Percentiles rank a stretch among this genome's conserved stretches.
Evolutionary conservation across 2,329 filamentous ascomycete species (phyloP).

Genomic region (Phialophora chinensis): DNA sequence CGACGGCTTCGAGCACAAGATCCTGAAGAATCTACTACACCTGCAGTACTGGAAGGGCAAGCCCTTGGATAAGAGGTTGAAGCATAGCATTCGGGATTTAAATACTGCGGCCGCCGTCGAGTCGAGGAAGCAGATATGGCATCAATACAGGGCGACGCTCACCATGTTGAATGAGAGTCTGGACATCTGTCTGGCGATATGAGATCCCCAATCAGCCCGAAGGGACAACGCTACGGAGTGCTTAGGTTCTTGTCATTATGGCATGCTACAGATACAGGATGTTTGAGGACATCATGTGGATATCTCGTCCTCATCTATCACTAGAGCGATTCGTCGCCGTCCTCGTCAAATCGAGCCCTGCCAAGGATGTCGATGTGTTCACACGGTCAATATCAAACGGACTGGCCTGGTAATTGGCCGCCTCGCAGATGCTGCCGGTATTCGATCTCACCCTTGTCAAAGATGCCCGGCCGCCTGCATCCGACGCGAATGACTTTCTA

Average conservation of each 20-base stretch:
- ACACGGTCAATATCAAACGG: constrained; percentile 46
- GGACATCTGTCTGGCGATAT: constrained; percentile 49
- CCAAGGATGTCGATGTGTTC: constrained; percentile 42
- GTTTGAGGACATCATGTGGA: background rate
- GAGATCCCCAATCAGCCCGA: background rate
- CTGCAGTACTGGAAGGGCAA: constrained; percentile 52
- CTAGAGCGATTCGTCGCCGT: constrained; percentile 27
- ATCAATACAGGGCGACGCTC: constrained; percentile 54
- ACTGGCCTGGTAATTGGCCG: constrained; percentile 41
- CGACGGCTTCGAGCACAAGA: constrained; percentile 54
- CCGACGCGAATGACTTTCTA: constrained; percentile 20
- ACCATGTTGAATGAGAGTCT: constrained; percentile 56
- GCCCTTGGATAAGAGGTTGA: constrained; percentile 42
- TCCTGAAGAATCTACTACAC: constrained; percentile 53
- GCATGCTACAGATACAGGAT: background rate
- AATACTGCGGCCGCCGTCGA: constrained; percentile 40
- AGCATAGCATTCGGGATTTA: constrained; percentile 34
- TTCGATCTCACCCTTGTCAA: constrained; percentile 29
- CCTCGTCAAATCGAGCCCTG: constrained; percentile 33
- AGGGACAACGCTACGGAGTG: background rate
- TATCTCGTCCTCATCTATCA: constrained; percentile 2
- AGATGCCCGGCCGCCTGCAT: constrained; percentile 17
- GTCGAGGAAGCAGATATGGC: constrained; percentile 45
- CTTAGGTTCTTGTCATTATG: background rate
- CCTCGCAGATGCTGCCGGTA: constrained; percentile 33